Evolutionary conservation across 1,139 yeast species (phyloP).

Genomic region (Blastobotrys indianensis): DNA sequence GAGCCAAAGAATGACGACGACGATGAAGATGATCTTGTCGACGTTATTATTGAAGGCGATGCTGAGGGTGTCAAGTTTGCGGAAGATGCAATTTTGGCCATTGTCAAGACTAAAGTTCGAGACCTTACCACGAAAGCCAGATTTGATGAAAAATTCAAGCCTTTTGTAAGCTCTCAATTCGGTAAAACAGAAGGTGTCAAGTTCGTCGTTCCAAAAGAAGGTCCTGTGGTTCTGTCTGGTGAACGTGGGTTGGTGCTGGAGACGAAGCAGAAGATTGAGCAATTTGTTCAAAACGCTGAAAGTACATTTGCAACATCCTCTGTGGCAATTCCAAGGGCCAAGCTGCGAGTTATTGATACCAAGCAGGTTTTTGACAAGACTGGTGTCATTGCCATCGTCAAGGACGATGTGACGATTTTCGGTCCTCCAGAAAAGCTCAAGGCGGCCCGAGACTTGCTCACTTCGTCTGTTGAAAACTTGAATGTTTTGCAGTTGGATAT

Average conservation of each 20-base stretch:
- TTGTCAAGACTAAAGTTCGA: conserved; percentile 62
- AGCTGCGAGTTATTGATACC: conserved; percentile 45
- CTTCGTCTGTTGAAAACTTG: conserved; percentile 48
- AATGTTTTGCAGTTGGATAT: conserved; percentile 69
- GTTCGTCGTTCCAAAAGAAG: conserved; percentile 33
- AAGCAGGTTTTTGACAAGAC: conserved; percentile 45
- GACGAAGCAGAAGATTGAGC: conserved; percentile 44
- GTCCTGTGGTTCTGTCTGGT: conserved; percentile 48
- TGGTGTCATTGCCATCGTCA: conserved; percentile 61
- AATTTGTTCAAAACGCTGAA: conserved; percentile 40
- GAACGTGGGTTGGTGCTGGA: conserved; percentile 55
- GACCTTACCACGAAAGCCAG: conserved; percentile 29
- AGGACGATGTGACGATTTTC: conserved; percentile 52
- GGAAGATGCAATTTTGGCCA: conserved; percentile 58
- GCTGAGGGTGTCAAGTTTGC: conserved; percentile 77
- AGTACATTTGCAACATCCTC: conserved; percentile 34
- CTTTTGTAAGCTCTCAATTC: conserved; percentile 22
- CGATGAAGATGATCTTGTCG: conserved; percentile 49
- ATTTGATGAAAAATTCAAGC: conserved; percentile 37
- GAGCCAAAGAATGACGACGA: conserved; percentile 33
- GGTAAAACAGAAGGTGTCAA: conserved; percentile 30
- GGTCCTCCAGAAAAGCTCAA: conserved; percentile 58
- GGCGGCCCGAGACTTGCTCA: conserved; percentile 53
- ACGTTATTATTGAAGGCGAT: conserved; percentile 75
- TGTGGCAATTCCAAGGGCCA: conserved; percentile 43